Conservation (phyloP, 306 rosid species). For the Quercus mongolica region DNA sequence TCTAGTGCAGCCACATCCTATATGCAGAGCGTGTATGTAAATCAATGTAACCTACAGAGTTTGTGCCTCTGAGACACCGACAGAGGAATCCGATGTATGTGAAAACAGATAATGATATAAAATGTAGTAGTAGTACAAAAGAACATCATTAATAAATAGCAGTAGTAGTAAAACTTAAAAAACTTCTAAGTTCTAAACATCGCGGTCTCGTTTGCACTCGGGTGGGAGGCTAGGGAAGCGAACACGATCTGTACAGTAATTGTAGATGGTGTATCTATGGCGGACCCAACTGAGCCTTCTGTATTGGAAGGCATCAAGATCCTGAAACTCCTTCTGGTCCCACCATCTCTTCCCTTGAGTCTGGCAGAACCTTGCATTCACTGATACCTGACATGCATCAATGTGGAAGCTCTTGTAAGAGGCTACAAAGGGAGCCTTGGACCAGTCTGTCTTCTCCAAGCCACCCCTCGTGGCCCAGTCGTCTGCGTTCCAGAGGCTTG, state of each 20-base stretch:
- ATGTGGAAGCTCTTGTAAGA: constrained; percentile 72
- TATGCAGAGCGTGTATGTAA: too few relatives aligned
- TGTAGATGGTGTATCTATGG: constrained; percentile 67
- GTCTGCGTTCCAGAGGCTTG: constrained; percentile 94
- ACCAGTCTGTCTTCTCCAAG: constrained; percentile 91
- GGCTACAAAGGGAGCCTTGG: constrained; percentile 88
- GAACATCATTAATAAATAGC: too few relatives aligned
- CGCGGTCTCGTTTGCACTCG: constrained; percentile 67
- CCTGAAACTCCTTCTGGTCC: constrained; percentile 68
- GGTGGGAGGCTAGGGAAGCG: constrained; percentile 49
- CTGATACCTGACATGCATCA: constrained; percentile 89
- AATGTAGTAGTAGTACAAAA: too few relatives aligned
- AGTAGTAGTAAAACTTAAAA: too few relatives aligned
- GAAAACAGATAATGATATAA: too few relatives aligned
- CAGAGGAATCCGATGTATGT: too few relatives aligned
- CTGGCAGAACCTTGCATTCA: constrained; percentile 62
- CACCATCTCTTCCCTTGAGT: constrained; percentile 86
- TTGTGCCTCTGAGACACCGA: too few relatives aligned
- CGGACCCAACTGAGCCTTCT: constrained; percentile 73
- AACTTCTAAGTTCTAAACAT: too few relatives aligned
- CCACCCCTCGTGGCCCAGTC: constrained; percentile 99
- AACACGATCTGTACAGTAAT: constrained; percentile 72
- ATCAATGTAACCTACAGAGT: too few relatives aligned
- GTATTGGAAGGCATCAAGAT: constrained; percentile 69
- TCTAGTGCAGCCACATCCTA: too few relatives aligned